Base-by-base conservation (phyloP, 768 basidiomycete species). In the Arthromyces matolae region DNA sequence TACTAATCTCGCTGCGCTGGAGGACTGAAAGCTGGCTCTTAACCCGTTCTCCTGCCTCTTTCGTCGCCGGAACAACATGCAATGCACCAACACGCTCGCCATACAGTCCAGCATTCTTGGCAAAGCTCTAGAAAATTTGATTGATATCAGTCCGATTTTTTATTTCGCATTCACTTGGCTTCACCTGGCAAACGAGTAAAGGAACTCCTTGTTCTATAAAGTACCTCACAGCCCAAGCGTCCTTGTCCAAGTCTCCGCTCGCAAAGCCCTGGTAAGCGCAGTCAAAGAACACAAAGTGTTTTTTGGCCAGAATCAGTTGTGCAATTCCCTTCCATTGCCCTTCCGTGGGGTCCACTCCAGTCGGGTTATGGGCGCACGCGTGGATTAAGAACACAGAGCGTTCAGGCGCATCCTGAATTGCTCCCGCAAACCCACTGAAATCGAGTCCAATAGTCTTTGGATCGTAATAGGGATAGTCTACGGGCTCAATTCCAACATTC, bases 231-330 rank as follows among this genome's bases (percentile, higher is more conserved):
- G 94, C 91, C 78, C 84, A 87, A 5, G 93, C 93, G 63, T 99
- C 96, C 57, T 81, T 80, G 63, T 94, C 86, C 60, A 96, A 73
- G 64, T 92, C 83, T 1, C 94, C 94, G 57, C 89, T 92, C 14
- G 93, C 94, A 65, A 97, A 98, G 14, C 94, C 94, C 69, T 96
- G 94, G 70, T 98, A 98, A 3, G 94, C 94, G 63, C 86, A 88
- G 70, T 98, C 94, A 64, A 97, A 92, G 71, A 95, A 94, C 25
- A 86, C 85, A 60, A 82, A 95, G 64, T 94, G 93, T 12, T 78
- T 74, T 68, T 84, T 86, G 38, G 72, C 67, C 24, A 86, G 63
- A 63, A 96, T 79, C 45, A 84, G 68, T 29, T 85, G 76, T 31
- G 88, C 87, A 57, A 97, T 78, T 48, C 71, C 65, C 51, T 77